These are phyloP conservation scores for Exophiala mesophila DNA, from an alignment of 2,329 filamentous ascomycete genomes.

Conservation along the genomic window DNA sequence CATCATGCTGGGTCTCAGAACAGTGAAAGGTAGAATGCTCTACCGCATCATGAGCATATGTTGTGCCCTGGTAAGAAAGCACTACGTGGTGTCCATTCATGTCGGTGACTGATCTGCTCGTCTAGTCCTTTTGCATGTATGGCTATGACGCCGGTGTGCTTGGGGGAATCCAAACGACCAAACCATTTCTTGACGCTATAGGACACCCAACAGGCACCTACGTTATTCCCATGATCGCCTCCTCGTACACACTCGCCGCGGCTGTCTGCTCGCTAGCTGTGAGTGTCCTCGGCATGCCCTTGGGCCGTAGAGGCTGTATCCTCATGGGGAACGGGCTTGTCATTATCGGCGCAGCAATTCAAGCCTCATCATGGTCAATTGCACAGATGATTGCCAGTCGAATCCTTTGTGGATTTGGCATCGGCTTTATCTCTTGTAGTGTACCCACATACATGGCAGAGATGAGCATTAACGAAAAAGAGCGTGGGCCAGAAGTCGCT, in stretches of 20 bases:
- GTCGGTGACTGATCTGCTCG: neutral
- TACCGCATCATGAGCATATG: slow-evolving; percentile 29
- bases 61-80: slow-evolving; percentile 24
- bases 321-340: slow-evolving; percentile 26
- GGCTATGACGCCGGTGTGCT: slow-evolving; percentile 36
- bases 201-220: slow-evolving; percentile 20
- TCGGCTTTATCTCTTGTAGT: slow-evolving; percentile 31
- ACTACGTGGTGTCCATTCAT: neutral
- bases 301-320: slow-evolving; percentile 30
- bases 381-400: slow-evolving; percentile 27
- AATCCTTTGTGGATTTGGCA: slow-evolving; percentile 33
- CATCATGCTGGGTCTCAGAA: slow-evolving; percentile 13
- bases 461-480: slow-evolving; percentile 28
- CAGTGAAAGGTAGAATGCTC: slow-evolving; percentile 26
- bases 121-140: slow-evolving; percentile 31
- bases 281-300: slow-evolving; percentile 25
- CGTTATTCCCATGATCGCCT: slow-evolving; percentile 30
- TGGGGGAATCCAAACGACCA: slow-evolving; percentile 31
- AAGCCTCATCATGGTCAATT: slow-evolving; percentile 27
- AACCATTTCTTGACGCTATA: slow-evolving; percentile 32
- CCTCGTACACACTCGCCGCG: slow-evolving; percentile 25
- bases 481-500: slow-evolving; percentile 28
- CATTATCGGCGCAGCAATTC: slow-evolving; percentile 31
- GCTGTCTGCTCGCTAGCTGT: slow-evolving; percentile 29
- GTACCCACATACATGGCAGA: slow-evolving; percentile 33